phyloP scores from a whole-genome alignment of 164 flowering plant genomes.

The Hamamelis virginiana region DNA sequence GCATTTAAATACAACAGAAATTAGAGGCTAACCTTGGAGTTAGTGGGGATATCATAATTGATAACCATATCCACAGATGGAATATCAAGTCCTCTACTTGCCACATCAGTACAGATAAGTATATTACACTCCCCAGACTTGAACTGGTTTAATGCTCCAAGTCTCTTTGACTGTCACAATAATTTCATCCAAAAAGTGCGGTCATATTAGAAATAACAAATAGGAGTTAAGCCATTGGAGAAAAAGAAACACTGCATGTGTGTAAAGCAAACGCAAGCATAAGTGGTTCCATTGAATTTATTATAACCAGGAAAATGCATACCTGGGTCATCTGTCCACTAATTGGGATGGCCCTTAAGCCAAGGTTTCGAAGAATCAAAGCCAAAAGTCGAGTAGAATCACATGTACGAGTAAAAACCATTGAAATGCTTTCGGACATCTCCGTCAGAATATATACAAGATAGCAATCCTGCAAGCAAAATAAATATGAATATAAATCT shows the following conservation, averaged over 20 bases:
- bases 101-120: conserved; percentile 92
- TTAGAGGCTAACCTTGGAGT: conserved; percentile 66
- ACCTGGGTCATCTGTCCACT: conserved; percentile 96
- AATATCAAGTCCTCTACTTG: conserved; percentile 96
- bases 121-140: conserved; percentile 89
- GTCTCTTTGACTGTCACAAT: conserved; percentile 65
- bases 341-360: conserved; percentile 76
- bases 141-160: conserved; percentile 85
- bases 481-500: neutral
- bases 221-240: neutral
- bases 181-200: neutral
- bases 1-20: neutral
- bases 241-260: neutral
- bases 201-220: neutral
- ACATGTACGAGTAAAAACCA: conserved; percentile 93
- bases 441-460: conserved; percentile 71
- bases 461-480: conserved; percentile 66
- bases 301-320: conserved; percentile 2
- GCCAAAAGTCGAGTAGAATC: conserved; percentile 73
- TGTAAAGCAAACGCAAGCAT: neutral
- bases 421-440: conserved; percentile 63
- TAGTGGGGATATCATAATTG: conserved; percentile 85
- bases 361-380: conserved; percentile 80
- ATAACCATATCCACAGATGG: conserved; percentile 92
- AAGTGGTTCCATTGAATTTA: neutral